Evolutionary conservation across 2,329 filamentous ascomycete species (phyloP).

Genomic region (Dothiorella sarmentorum): DNA sequence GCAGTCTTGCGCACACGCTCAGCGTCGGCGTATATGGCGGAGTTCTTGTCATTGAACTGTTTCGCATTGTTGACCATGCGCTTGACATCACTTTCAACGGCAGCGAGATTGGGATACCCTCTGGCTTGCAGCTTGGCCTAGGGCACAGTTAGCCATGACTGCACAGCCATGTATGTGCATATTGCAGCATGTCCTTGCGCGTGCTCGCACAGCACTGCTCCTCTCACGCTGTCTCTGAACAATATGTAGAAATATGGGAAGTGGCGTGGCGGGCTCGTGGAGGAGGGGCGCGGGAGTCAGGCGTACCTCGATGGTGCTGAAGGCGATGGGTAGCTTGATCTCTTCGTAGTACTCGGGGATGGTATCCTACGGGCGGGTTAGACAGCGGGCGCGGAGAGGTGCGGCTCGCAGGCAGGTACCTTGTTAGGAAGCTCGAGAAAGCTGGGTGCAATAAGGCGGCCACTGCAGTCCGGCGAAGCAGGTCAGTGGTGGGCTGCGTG

Average conservation of each 20-base stretch:
- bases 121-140: slow-evolving; percentile 63
- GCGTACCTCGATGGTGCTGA: slow-evolving; percentile 68
- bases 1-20: slow-evolving; percentile 82
- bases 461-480: slow-evolving; percentile 37
- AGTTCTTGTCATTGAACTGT: slow-evolving; percentile 72
- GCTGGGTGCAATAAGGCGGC: slow-evolving; percentile 68
- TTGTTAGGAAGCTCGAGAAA: slow-evolving; percentile 69
- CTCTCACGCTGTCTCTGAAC: neutral
- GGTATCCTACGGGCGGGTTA: slow-evolving; percentile 41
- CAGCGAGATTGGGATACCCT: slow-evolving; percentile 67
- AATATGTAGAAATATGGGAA: neutral
- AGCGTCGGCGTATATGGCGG: slow-evolving; percentile 74
- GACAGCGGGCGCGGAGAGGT: slow-evolving; percentile 19
- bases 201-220: neutral
- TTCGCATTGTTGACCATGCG: slow-evolving; percentile 86
- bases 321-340: slow-evolving; percentile 73
- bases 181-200: neutral
- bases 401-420: slow-evolving; percentile 35
- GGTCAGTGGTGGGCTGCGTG: slow-evolving; percentile 8
- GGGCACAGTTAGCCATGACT: slow-evolving; percentile 22
- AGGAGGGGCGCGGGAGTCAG: neutral
- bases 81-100: slow-evolving; percentile 81
- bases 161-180: neutral
- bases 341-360: slow-evolving; percentile 74
- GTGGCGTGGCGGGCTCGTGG: neutral